Evolutionary conservation across 805 yeast species (phyloP).

Genomic region (Lachancea cidri): DNA sequence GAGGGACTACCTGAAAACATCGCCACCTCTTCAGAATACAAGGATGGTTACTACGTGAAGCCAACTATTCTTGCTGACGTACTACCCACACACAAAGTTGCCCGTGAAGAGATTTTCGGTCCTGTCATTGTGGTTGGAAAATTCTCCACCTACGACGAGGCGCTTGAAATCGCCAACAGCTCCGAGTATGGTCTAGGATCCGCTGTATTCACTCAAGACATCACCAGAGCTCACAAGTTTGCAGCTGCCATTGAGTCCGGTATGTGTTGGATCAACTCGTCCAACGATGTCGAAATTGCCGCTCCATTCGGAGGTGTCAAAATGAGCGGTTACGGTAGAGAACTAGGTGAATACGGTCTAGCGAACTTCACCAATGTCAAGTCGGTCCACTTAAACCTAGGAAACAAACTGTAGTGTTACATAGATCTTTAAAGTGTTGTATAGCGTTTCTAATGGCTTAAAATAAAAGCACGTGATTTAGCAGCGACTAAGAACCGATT

Average conservation of each 20-base stretch:
- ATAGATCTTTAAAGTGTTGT: too few species aligned
- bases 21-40: slow-evolving; percentile 15
- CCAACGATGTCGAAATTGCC: slow-evolving; percentile 50
- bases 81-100: slow-evolving; percentile 37
- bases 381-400: slow-evolving; percentile 66
- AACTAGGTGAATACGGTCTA: slow-evolving; percentile 62
- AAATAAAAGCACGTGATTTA: too few species aligned
- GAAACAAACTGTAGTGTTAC: slow-evolving; percentile 25
- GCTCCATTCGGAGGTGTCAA: slow-evolving; percentile 70
- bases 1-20: slow-evolving; percentile 26
- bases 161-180: slow-evolving; percentile 39
- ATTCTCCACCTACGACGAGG: slow-evolving; percentile 42
- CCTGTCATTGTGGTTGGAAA: slow-evolving; percentile 44
- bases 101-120: slow-evolving; percentile 48
- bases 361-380: slow-evolving; percentile 58
- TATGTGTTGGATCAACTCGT: slow-evolving; percentile 55
- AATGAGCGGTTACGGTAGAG: slow-evolving; percentile 62
- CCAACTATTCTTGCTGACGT: slow-evolving; percentile 48
- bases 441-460: too few species aligned
- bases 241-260: slow-evolving; percentile 42
- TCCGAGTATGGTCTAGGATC: slow-evolving; percentile 45
- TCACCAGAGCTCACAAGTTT: slow-evolving; percentile 36
- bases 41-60: slow-evolving; percentile 37
- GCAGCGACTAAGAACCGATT: too few species aligned
- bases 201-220: slow-evolving; percentile 39